Conservation (phyloP, 352 stramenopile species). For the Globisporangium abappressorium region DNA sequence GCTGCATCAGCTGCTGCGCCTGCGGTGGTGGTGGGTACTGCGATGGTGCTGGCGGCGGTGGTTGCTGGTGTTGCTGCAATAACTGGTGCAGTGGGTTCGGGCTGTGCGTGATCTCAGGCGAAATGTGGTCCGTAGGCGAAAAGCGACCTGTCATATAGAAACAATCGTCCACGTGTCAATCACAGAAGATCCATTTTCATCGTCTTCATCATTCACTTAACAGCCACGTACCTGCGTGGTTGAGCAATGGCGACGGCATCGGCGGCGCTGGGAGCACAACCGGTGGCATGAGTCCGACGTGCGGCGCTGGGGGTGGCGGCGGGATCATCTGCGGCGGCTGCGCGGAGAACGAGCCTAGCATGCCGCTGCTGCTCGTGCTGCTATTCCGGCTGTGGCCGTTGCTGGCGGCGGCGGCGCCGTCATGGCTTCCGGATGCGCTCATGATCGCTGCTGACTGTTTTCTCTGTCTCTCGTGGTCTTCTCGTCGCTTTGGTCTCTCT, state of each 20-base stretch:
- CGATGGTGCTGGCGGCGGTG: slow-evolving; percentile 12
- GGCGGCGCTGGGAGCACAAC: slow-evolving; percentile 17
- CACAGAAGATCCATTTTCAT: slow-evolving; percentile 7
- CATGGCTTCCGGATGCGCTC: slow-evolving; percentile 8
- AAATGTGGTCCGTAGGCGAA: slow-evolving; percentile 48
- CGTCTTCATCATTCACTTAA: background rate
- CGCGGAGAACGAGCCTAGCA: slow-evolving; percentile 14
- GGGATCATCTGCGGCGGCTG: slow-evolving; percentile 29
- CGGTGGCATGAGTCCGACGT: slow-evolving; percentile 17
- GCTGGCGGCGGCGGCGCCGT: slow-evolving; percentile 15
- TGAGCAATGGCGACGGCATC: slow-evolving; percentile 8
- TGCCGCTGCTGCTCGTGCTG: slow-evolving; percentile 36
- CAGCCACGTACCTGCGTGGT: slow-evolving; percentile 16
- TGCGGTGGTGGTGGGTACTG: slow-evolving; percentile 27
- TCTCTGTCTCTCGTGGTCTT: background rate
- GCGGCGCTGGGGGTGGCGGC: slow-evolving; percentile 14
- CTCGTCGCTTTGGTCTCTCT: background rate
- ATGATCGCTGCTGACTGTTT: background rate
- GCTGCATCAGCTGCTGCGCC: slow-evolving; percentile 29
- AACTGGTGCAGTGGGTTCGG: slow-evolving; percentile 64
- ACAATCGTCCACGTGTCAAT: slow-evolving; percentile 1
- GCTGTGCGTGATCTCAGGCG: slow-evolving; percentile 65
- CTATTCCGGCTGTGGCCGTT: slow-evolving; percentile 42
- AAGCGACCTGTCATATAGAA: slow-evolving; percentile 35
- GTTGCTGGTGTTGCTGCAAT: slow-evolving; percentile 51